Evolutionary conservation across 768 basidiomycete genomes (phyloP), one percentile per base, ranked within the genome.

Genomic region (Clitopilus passeckerianus): DNA sequence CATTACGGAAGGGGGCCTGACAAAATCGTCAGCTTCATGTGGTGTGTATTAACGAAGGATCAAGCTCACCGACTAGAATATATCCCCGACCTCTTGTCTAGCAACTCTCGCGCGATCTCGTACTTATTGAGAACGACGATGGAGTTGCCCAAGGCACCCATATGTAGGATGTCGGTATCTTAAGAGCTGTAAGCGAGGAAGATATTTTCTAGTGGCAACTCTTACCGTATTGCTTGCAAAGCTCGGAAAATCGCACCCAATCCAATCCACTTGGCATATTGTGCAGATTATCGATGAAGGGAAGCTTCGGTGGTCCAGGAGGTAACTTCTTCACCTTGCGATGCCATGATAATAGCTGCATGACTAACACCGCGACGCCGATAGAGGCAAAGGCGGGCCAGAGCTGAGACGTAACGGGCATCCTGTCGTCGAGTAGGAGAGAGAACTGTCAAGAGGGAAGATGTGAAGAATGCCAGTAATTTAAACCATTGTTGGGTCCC

Each of bases 131-230:
- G 58, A 22, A 70, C 57, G 34, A 70, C 44, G n/a, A 71, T 56
- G 0, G 61, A 65, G 9, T 60, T 63, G 24, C 70, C 68, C 3
- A 57, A 53, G 7, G 66, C 54, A 50, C 60, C 58, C 23, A 69
- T 52, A 59, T 67, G 66, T n/a, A 71, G 62, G 43, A 70, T 64
- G 41, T 67, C 65, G 15, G 65, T 66, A 34, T 61, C 67, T 68
- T 30, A 3, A 34, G 34, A 12, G 4, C n/a, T 14, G 5, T 41
- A 14, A 41, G 37, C 10, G 37, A 41, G 2, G 2, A 41, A 12
- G 3, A 14, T 41, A 14, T 14, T 2, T 41, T 14, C 37, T 3
- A 54, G 34, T n/a, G 8, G 41, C 9, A 50, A 23, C 24, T 52
- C 22, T 37, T 37, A 65, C 64, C 37, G 56, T 54, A 53, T 46